These are phyloP conservation scores for Cubamyces sp. DNA, from an alignment of 768 basidiomycete genomes.

Conservation along the genomic window DNA sequence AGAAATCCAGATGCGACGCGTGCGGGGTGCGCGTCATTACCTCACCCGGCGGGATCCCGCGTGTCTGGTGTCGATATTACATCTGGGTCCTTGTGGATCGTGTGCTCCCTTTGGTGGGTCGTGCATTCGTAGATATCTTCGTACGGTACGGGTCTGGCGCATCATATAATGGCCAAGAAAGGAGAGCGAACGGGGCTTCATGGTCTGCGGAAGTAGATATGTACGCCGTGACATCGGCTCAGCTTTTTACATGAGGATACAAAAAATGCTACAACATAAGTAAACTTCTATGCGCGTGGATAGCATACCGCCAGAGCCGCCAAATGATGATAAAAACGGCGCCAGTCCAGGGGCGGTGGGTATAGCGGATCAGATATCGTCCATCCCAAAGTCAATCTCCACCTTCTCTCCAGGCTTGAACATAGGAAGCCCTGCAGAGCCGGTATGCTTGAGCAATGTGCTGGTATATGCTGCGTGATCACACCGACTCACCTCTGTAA, in stretches of 20 bases:
- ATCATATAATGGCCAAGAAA: too few relatives aligned
- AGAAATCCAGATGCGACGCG: slow-evolving; percentile 9
- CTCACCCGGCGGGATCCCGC: too few relatives aligned
- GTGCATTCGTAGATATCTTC: too few relatives aligned
- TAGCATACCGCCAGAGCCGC: neutral
- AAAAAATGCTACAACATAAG: slow-evolving; percentile 16
- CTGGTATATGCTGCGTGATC: slow-evolving; percentile 2
- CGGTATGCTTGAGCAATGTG: neutral
- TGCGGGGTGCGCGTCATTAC: neutral
- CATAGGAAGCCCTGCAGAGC: slow-evolving; percentile 84
- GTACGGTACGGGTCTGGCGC: too few relatives aligned
- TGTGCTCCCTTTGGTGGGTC: too few relatives aligned
- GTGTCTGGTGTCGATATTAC: too few relatives aligned
- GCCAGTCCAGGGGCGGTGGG: slow-evolving; percentile 1
- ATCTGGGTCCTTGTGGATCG: too few relatives aligned
- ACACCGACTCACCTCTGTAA: slow-evolving; percentile 78
- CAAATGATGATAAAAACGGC: neutral
- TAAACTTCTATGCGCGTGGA: slow-evolving; percentile 9
- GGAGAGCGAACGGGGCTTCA: too few relatives aligned
- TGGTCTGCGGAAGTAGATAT: too few relatives aligned
- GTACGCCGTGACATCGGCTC: too few relatives aligned
- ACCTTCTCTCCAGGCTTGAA: slow-evolving; percentile 99
- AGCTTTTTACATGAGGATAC: slow-evolving; percentile 18
- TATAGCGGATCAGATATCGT: slow-evolving; percentile 64
- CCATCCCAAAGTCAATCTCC: slow-evolving; percentile 85